phyloP scores from a whole-genome alignment of 2,329 filamentous ascomycete species.

The Aspergillus ochraceus region DNA sequence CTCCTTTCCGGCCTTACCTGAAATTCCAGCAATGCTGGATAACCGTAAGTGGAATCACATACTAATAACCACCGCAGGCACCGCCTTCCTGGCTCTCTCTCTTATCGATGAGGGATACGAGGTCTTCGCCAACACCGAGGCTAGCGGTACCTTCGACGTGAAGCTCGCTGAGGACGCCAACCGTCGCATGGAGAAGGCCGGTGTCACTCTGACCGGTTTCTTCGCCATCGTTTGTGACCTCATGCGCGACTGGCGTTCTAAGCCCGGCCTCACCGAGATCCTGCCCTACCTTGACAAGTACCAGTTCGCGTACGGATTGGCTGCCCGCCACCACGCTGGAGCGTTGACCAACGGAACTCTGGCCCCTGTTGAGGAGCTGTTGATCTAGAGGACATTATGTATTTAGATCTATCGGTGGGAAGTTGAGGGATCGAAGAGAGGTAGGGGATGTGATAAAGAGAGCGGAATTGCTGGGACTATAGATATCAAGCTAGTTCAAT shows the following conservation, averaged over 20 bases:
- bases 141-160: slow-evolving; percentile 63
- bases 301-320: slow-evolving; percentile 61
- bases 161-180: slow-evolving; percentile 57
- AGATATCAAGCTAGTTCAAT: too few relatives aligned
- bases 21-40: too few relatives aligned
- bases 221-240: slow-evolving; percentile 67
- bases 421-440: background rate
- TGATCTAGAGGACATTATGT: slow-evolving; percentile 13
- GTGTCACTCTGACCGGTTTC: slow-evolving; percentile 55
- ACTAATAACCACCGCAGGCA: slow-evolving; percentile 44
- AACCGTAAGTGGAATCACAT: background rate
- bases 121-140: slow-evolving; percentile 73
- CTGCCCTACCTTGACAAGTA: slow-evolving; percentile 62
- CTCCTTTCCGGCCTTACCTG: background rate
- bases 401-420: background rate
- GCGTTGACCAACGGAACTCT: slow-evolving; percentile 62
- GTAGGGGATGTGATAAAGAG: background rate
- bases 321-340: slow-evolving; percentile 62
- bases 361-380: slow-evolving; percentile 51
- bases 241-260: slow-evolving; percentile 69
- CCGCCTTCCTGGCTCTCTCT: slow-evolving; percentile 71
- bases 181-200: slow-evolving; percentile 64
- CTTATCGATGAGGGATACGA: slow-evolving; percentile 69
- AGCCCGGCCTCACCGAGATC: slow-evolving; percentile 55
- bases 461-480: too few relatives aligned